A percentile compares a stretch with the other conserved stretches of the same genome.
Evolutionary conservation across 1,284 basidiomycete genomes (phyloP).

Genomic region (Gomphus bonarii): DNA sequence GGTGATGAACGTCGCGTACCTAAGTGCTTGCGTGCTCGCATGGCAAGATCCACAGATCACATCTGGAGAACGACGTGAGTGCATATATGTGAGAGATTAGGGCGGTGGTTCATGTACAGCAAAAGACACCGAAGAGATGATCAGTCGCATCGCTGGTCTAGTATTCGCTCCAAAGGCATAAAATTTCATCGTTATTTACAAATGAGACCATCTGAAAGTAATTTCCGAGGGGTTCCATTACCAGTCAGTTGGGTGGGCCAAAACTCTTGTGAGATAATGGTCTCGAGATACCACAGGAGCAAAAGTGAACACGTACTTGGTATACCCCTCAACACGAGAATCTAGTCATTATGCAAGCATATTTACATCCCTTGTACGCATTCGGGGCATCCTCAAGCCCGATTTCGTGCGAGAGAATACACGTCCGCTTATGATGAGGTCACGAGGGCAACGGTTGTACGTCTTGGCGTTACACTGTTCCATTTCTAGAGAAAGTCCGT

Average conservation of each 20-base stretch:
- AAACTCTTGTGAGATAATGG: slow-evolving; percentile 9
- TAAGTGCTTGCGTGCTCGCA: background rate
- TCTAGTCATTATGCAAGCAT: slow-evolving; percentile 20
- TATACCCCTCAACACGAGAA: slow-evolving; percentile 37
- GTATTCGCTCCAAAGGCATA: background rate
- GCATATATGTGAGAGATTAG: background rate
- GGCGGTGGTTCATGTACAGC: background rate
- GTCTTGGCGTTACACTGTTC: slow-evolving; percentile 46
- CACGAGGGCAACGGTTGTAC: slow-evolving; percentile 41
- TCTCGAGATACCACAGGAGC: background rate
- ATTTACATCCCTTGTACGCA: slow-evolving; percentile 29
- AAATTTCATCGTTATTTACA: background rate
- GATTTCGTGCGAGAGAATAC: slow-evolving; percentile 41
- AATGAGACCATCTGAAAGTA: background rate
- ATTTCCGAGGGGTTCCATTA: background rate
- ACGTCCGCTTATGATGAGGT: slow-evolving; percentile 45
- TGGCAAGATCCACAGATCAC: background rate
- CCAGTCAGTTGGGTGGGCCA: slow-evolving; percentile 17
- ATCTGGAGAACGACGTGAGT: background rate
- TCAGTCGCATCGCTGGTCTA: background rate
- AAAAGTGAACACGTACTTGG: slow-evolving; percentile 21
- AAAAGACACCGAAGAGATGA: background rate
- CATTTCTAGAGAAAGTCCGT: slow-evolving; percentile 38
- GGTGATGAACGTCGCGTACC: too few relatives aligned
- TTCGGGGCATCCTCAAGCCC: slow-evolving; percentile 33